Percentiles rank a stretch among this genome's conserved stretches.
Conservation (phyloP, 2,329 filamentous ascomycete species). For the Zarea fungicola region DNA sequence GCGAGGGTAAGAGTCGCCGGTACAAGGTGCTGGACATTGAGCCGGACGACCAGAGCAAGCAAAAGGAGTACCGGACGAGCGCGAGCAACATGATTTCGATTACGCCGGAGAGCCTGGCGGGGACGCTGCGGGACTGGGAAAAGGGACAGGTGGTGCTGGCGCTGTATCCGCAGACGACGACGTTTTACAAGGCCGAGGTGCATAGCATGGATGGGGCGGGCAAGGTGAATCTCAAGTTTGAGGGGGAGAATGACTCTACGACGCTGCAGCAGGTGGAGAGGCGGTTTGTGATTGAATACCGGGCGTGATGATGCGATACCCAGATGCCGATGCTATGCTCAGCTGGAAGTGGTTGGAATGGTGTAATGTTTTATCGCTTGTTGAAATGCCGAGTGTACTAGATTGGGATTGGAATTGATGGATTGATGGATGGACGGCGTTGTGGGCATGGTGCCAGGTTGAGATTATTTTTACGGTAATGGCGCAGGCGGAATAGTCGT, state of each 20-base stretch:
- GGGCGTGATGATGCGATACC: slow-evolving; percentile 32
- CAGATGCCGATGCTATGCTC: too few species aligned
- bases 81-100: slow-evolving; percentile 75
- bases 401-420: too few species aligned
- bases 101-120: slow-evolving; percentile 46
- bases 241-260: slow-evolving; percentile 69
- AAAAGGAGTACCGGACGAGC: slow-evolving; percentile 64
- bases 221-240: slow-evolving; percentile 66
- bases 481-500: too few species aligned
- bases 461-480: too few species aligned
- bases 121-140: slow-evolving; percentile 54
- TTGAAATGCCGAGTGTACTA: too few species aligned
- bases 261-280: slow-evolving; percentile 72
- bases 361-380: too few species aligned
- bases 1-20: slow-evolving; percentile 70
- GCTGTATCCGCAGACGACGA: slow-evolving; percentile 77
- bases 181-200: slow-evolving; percentile 80
- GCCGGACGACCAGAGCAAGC: slow-evolving; percentile 63
- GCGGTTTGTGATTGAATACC: slow-evolving; percentile 71
- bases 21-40: slow-evolving; percentile 79
- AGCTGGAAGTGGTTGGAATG: too few species aligned
- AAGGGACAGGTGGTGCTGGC: slow-evolving; percentile 69
- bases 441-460: too few species aligned
- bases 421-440: too few species aligned
- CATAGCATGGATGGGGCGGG: slow-evolving; percentile 58